Base-by-base conservation (phyloP, 495 filamentous ascomycete genomes). In the Aspergillus wentii region DNA sequence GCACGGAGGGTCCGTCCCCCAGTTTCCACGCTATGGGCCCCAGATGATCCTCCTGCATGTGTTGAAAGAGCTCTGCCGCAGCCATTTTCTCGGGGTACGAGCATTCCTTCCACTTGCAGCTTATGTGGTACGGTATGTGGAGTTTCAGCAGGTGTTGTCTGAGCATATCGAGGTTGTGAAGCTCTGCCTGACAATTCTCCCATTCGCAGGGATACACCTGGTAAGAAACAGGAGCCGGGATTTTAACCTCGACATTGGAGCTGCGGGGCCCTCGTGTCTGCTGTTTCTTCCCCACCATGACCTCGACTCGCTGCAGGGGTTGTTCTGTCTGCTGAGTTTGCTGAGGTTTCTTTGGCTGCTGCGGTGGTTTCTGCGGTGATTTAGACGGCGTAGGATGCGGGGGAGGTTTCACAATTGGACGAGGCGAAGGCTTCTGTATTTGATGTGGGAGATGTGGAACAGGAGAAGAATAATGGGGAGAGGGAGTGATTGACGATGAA, bases 121-220 rank as follows among this genome's bases (percentile, higher is more conserved):
- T 43, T 26, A 51, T 55, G 43, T 31, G 49, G 23, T 59, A 42
- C 1, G 54, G 52, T 3, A 64, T 50, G 27, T 71, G 85, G 4
- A 79, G 60, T 37, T 80, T 73, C 20, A 68, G 47, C 15, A 90
- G 51, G 52, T 94, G 87, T 36, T 72, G 75, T 38, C 78, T 75
- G 15, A 92, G 66, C 1, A 79, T 79, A 2, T 80, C 74, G 21
- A 88, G 52, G 51, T 89, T 90, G 45, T 91, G 86, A 3, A 92
- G 64, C 51, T 88, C 74, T 0, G 80, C 77, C 4, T 68, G 66
- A 49, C 87, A 94, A 6, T 61, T 55, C 25, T 69, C 52, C 85
- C 85, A 88, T 22, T 62, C 47, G 53, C 85, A 90, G 25, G 67
- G 57, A 56, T 67, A 83, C 9, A 78, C 59, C 26, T 56, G 55